phyloP scores from a whole-genome alignment of 495 filamentous ascomycete species.

The Poronia punctata region DNA sequence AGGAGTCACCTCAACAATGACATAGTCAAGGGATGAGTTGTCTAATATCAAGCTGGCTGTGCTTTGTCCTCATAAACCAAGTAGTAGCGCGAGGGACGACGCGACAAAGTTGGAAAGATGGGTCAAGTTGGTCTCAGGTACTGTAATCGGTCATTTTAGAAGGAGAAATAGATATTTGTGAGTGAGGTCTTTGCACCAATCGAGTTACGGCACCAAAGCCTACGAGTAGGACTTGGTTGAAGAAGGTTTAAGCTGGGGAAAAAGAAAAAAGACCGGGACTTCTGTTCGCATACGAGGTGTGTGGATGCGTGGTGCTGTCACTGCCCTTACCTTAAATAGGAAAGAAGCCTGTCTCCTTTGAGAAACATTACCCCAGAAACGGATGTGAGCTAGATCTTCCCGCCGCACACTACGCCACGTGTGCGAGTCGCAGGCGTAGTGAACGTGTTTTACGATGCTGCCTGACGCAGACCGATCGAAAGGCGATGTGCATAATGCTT shows the following conservation, averaged over 20 bases:
- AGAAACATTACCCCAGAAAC: conserved; percentile 5
- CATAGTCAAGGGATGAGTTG: conserved; percentile 9
- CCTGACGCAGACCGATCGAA: not conserved
- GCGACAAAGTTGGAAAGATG: conserved; percentile 1
- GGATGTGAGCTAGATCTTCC: conserved; percentile 7
- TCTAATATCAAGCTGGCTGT: conserved; percentile 2
- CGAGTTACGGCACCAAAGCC: too few species aligned
- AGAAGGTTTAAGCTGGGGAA: too few species aligned
- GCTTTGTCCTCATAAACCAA: conserved; percentile 2
- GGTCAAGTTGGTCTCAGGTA: not conserved
- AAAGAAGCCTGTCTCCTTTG: conserved; percentile 2
- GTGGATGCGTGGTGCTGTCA: not conserved
- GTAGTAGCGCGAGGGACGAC: not conserved
- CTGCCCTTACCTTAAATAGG: not conserved
- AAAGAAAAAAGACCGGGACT: not conserved
- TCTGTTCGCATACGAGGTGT: too few species aligned
- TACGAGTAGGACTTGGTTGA: too few species aligned
- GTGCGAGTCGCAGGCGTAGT: conserved; percentile 7
- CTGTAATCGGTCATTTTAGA: too few species aligned
- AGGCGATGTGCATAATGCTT: not conserved
- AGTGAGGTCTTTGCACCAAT: too few species aligned
- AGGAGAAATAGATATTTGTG: too few species aligned
- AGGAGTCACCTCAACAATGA: conserved; percentile 2
- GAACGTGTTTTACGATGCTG: not conserved
- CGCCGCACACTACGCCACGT: conserved; percentile 8